Evolutionary conservation across 257 asterid genomes (phyloP).

Genomic region (Striga asiatica): DNA sequence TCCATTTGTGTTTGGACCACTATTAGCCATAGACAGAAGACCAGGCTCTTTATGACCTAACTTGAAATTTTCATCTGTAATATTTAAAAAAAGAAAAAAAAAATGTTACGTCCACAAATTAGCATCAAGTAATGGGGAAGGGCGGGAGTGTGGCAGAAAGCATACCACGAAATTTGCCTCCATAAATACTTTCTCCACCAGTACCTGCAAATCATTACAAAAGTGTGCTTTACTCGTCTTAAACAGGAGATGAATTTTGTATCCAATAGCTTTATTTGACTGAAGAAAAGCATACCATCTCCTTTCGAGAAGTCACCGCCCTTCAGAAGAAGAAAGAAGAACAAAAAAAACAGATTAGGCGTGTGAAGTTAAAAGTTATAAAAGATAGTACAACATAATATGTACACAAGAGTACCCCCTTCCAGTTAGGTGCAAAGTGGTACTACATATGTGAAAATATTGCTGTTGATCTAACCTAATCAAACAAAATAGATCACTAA

Average conservation of each 20-base stretch:
- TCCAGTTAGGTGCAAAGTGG: no score
- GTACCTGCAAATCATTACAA: conserved; percentile 98
- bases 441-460: neutral
- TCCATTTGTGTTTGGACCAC: conserved; percentile 90
- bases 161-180: conserved; percentile 90
- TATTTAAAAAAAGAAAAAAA: neutral
- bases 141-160: conserved; percentile 5
- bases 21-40: conserved; percentile 95
- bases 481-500: neutral
- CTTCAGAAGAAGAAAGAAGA: conserved; percentile 32
- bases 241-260: conserved; percentile 53
- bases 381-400: neutral
- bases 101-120: neutral
- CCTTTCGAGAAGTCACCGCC: conserved; percentile 98
- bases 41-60: conserved; percentile 66
- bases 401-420: neutral
- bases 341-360: conserved; percentile 17
- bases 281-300: conserved; percentile 77
- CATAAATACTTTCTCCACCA: conserved; percentile 98
- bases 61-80: conserved; percentile 86
- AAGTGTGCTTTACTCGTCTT: conserved; percentile 61
- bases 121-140: conserved; percentile 2
- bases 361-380: neutral
- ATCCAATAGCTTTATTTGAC: conserved; percentile 46
- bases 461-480: neutral